Percentiles rank a stretch among this genome's conserved stretches.
These are phyloP conservation scores for Starmerella cellae DNA, from an alignment of 805 yeast genomes.

Conservation along the genomic window DNA sequence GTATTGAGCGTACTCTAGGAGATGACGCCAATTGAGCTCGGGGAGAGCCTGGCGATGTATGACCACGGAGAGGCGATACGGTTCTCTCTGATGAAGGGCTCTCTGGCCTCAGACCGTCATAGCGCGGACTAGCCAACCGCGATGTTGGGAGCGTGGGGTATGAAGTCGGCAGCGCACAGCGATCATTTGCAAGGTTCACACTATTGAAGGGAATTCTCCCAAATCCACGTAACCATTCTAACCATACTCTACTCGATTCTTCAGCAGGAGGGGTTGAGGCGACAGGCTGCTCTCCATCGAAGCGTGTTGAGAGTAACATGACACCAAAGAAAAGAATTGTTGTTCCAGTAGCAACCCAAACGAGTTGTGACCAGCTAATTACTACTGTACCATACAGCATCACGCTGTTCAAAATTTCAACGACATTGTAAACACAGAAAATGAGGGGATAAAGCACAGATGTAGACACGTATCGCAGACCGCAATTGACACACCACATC, in stretches of 20 bases:
- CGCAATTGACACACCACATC: conserved; percentile 58
- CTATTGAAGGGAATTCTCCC: background rate
- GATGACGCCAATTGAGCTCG: background rate
- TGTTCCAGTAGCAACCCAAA: conserved; percentile 40
- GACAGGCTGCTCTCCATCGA: conserved; percentile 3
- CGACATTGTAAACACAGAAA: conserved; percentile 67
- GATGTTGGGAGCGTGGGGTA: background rate
- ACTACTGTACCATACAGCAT: conserved; percentile 42
- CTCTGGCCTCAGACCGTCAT: background rate
- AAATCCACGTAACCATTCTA: background rate
- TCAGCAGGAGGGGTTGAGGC: background rate
- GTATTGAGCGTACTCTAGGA: background rate
- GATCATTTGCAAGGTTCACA: background rate
- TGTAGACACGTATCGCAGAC: conserved; percentile 56
- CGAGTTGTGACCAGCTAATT: conserved; percentile 27
- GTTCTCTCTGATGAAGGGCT: no score
- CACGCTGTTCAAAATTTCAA: conserved; percentile 53
- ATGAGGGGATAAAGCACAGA: conserved; percentile 73
- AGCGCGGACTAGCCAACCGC: background rate
- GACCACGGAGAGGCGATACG: background rate
- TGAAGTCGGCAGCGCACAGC: no score
- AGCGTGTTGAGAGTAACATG: conserved; percentile 47
- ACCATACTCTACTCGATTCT: no score
- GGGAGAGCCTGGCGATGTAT: background rate
- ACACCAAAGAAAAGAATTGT: conserved; percentile 43